Conservation (phyloP, 2,329 filamentous ascomycete species). For the Cryphonectria japonica region DNA sequence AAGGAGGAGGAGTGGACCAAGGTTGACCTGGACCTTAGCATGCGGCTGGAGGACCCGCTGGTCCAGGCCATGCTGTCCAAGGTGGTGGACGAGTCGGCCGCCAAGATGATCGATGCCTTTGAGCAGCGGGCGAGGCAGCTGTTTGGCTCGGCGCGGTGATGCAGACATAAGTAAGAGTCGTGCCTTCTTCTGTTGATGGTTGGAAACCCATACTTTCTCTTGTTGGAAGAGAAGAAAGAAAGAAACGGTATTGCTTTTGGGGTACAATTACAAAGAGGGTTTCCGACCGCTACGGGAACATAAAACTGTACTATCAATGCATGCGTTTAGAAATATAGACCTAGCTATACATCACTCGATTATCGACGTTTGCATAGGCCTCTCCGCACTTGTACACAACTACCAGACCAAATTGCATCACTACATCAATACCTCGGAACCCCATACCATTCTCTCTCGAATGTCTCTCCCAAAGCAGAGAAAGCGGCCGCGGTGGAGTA, state of each 20-base stretch:
- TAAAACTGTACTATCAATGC: neutral
- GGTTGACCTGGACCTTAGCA: slow-evolving; percentile 76
- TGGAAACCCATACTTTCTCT: too few species aligned
- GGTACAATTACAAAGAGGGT: neutral
- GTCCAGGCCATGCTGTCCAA: slow-evolving; percentile 82
- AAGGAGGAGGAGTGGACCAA: slow-evolving; percentile 61
- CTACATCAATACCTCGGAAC: too few species aligned
- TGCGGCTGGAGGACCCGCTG: slow-evolving; percentile 85
- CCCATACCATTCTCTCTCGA: too few species aligned
- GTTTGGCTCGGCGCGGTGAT: slow-evolving; percentile 39
- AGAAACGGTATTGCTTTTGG: neutral
- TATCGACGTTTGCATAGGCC: neutral
- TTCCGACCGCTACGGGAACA: neutral
- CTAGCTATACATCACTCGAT: neutral
- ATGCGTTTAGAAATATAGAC: neutral
- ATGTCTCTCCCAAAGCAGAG: too few species aligned
- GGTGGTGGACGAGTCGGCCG: slow-evolving; percentile 82
- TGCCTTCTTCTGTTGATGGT: neutral
- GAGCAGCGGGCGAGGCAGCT: slow-evolving; percentile 74
- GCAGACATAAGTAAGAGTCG: too few species aligned
- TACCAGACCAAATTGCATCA: too few species aligned
- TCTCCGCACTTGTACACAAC: neutral
- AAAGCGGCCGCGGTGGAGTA: too few species aligned
- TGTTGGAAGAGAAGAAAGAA: too few species aligned
- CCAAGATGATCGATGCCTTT: slow-evolving; percentile 91